Evolutionary conservation across 495 filamentous ascomycete genomes (phyloP).

Genomic region (Cryomyces minteri): DNA sequence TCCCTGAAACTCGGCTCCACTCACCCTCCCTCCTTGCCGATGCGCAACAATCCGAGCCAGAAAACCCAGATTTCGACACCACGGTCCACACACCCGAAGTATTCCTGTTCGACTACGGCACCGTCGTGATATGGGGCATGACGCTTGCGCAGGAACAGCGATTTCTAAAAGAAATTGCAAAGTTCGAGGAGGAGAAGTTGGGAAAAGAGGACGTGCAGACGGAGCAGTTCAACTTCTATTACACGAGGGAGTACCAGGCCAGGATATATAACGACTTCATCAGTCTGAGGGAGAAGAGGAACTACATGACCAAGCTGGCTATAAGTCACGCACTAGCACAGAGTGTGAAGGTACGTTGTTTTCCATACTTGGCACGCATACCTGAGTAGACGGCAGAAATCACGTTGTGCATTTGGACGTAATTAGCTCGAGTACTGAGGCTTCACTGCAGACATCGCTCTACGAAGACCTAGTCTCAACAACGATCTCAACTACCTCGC

Average conservation of each 20-base stretch:
- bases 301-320: slow-evolving; percentile 95
- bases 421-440: too few species aligned
- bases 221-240: slow-evolving; percentile 98
- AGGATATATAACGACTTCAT: slow-evolving; percentile 99
- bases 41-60: neutral
- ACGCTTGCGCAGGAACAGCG: slow-evolving; percentile 61
- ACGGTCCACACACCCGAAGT: slow-evolving; percentile 80
- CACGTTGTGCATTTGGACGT: too few species aligned
- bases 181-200: slow-evolving; percentile 84
- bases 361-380: neutral
- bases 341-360: slow-evolving; percentile 55
- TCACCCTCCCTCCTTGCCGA: neutral
- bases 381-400: too few species aligned
- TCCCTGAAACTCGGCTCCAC: neutral
- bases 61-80: slow-evolving; percentile 40
- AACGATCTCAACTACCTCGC: slow-evolving; percentile 77
- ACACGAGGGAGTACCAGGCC: slow-evolving; percentile 90
- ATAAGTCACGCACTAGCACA: slow-evolving; percentile 91
- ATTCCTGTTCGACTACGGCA: slow-evolving; percentile 93
- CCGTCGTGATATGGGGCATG: slow-evolving; percentile 99
- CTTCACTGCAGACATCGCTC: slow-evolving; percentile 52
- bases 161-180: slow-evolving; percentile 87
- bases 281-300: slow-evolving; percentile 72
- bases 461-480: slow-evolving; percentile 93
- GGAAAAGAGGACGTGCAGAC: slow-evolving; percentile 76